Evolutionary conservation across 208 protist species (phyloP), one percentile per base, ranked within the genome.

Genomic region (Trypanosoma mega): DNA sequence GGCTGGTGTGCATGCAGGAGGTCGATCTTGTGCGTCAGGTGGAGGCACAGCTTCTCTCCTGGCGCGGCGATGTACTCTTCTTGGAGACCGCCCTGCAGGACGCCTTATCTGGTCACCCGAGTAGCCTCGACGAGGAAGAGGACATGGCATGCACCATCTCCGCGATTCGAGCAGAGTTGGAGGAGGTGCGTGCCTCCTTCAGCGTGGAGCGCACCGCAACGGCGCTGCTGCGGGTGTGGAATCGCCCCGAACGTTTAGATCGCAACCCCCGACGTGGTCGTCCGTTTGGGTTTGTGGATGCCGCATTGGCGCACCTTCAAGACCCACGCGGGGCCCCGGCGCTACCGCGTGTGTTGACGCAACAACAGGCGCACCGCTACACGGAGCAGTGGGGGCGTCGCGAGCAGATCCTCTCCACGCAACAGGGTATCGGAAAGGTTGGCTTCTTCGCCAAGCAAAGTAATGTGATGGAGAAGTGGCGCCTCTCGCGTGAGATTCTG

Each of bases 401-500:
- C 26, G 76, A 89, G 56, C 71, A 63, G 14, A 37, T 86, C 16
- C 66, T 84, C 31, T 34, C 58, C 5, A 62, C 47, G 59, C 57
- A 72, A 14, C 70, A 75, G n/a, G 80, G 80, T 6, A 46, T 90
- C 43, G 80, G 75, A 47, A 90, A 89, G 59, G 67, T 59, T n/a
- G 87, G 87, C 5, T 76, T 93, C 24, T 70, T 63, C 43, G 45
- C 53, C 3, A 47, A 74, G 9, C 55, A 52, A 43, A 53, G 45
- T 62, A 67, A 30, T n/a, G 61, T 69, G 37, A 53, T 93, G 70
- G 82, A 84, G 61, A 73, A 77, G 52, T 93, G 87, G 83, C 68
- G 64, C 4, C 77, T 66, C 23, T 73, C 70, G 34, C 79, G 82
- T 16, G 82, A 89, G 61, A 65, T 90, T 57, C 79, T 90, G 75